These are phyloP conservation scores for Fusarium siculi DNA, from an alignment of 2,329 filamentous ascomycete species.

Conservation along the genomic window DNA sequence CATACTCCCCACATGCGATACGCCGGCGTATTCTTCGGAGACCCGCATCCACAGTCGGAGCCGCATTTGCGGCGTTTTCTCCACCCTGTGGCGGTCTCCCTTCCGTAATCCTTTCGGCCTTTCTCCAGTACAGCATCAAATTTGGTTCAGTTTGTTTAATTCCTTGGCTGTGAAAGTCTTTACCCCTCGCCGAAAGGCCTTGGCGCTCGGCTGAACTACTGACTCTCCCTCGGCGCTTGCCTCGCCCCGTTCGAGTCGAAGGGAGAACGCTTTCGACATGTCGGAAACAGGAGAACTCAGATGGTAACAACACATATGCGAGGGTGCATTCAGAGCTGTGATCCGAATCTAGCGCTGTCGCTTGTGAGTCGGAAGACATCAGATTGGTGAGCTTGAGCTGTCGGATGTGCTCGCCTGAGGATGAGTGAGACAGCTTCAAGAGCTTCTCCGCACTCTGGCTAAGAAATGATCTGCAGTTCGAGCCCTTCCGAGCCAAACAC, in stretches of 20 bases:
- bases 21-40: slow-evolving; percentile 11
- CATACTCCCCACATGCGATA: slow-evolving; percentile 8
- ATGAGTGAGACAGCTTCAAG: slow-evolving; percentile 23
- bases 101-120: slow-evolving; percentile 12
- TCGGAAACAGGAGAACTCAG: slow-evolving; percentile 18
- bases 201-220: slow-evolving; percentile 16
- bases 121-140: slow-evolving; percentile 1
- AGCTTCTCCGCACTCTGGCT: slow-evolving; percentile 32
- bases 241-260: slow-evolving; percentile 10
- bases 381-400: slow-evolving; percentile 7
- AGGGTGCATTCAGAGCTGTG: slow-evolving; percentile 12
- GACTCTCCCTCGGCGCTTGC: slow-evolving; percentile 10
- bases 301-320: slow-evolving; percentile 2
- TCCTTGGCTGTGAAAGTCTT: neutral
- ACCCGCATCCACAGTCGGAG: slow-evolving; percentile 21
- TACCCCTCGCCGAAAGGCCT: slow-evolving; percentile 12
- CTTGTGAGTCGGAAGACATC: slow-evolving; percentile 3
- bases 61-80: slow-evolving; percentile 24
- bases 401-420: slow-evolving; percentile 19
- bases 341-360: neutral
- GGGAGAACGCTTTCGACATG: slow-evolving; percentile 17
- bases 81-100: slow-evolving; percentile 15
- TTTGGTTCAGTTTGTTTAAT: neutral
- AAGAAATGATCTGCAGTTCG: slow-evolving; percentile 30
- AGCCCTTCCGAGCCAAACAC: neutral